phyloP scores from a whole-genome alignment of 768 basidiomycete species.

The Cubamyces sp. region DNA sequence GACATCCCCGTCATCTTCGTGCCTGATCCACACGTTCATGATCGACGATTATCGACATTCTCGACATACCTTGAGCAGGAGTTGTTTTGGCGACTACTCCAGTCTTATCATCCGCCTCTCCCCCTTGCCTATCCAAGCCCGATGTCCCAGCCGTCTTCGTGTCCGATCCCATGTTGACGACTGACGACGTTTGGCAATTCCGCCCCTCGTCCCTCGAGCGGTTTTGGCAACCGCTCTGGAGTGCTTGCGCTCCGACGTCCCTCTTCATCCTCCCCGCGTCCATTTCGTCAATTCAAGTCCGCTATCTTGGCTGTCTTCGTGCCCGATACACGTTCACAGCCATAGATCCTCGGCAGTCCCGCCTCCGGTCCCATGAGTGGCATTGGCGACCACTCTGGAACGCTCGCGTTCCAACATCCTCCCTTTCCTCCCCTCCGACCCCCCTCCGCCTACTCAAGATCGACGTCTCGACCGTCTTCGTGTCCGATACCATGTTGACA shows the following conservation, averaged over 20 bases:
- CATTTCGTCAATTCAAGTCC: neutral
- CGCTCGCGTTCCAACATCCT: neutral
- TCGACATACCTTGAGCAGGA: neutral
- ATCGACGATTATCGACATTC: neutral
- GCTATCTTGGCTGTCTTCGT: neutral
- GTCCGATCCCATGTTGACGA: neutral
- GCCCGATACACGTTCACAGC: neutral
- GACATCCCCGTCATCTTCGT: slow-evolving; percentile 4
- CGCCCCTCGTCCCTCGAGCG: neutral
- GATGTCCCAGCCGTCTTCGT: neutral
- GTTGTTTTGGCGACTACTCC: slow-evolving; percentile 4
- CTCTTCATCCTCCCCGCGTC: neutral
- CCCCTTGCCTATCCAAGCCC: slow-evolving; percentile 1
- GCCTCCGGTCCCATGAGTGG: neutral
- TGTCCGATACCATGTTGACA: neutral
- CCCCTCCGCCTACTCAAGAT: neutral
- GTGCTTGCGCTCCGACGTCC: neutral
- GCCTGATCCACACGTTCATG: slow-evolving; percentile 3
- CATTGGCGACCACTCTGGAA: neutral
- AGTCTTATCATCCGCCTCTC: neutral
- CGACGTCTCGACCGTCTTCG: neutral
- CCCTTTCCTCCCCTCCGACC: too few species aligned
- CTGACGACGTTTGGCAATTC: neutral
- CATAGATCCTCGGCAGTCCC: neutral
- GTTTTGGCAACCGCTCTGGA: slow-evolving; percentile 3